Evolutionary conservation across 1,139 yeast genomes (phyloP).

Genomic region (Pichia sp.): DNA sequence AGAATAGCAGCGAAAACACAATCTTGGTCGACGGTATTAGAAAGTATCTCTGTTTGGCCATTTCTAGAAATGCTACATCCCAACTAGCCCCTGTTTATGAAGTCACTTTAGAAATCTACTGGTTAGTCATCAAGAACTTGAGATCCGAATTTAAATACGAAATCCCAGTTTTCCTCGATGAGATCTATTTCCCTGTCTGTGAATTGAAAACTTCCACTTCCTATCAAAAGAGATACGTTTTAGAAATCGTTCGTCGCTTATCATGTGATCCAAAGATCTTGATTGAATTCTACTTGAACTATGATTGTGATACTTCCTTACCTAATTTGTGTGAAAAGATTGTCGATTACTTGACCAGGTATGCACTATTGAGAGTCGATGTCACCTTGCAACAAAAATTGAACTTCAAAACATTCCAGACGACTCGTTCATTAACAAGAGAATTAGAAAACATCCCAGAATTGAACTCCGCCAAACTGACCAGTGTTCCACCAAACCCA

Average conservation of each 20-base stretch:
- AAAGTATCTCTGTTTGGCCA: slow-evolving; percentile 77
- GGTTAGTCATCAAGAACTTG: slow-evolving; percentile 81
- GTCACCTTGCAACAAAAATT: slow-evolving; percentile 60
- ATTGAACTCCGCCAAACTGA: slow-evolving; percentile 65
- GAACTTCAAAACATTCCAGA: slow-evolving; percentile 60
- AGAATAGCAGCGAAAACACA: slow-evolving; percentile 57
- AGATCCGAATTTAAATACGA: slow-evolving; percentile 89
- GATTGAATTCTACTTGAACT: slow-evolving; percentile 90
- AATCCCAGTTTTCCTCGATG: slow-evolving; percentile 90
- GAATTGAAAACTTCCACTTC: slow-evolving; percentile 90
- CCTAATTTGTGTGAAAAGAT: slow-evolving; percentile 85
- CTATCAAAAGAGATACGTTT: slow-evolving; percentile 87
- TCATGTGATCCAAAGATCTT: slow-evolving; percentile 89
- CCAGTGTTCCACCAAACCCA: slow-evolving; percentile 60
- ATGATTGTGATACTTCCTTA: slow-evolving; percentile 86
- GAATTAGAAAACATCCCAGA: slow-evolving; percentile 73
- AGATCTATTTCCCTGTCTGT: slow-evolving; percentile 90
- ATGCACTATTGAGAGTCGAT: slow-evolving; percentile 71
- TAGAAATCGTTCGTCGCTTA: slow-evolving; percentile 73
- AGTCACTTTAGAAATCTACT: slow-evolving; percentile 86
- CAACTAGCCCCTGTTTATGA: slow-evolving; percentile 92
- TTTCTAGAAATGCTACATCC: slow-evolving; percentile 92
- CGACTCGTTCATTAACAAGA: slow-evolving; percentile 68
- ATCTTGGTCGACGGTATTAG: slow-evolving; percentile 77
- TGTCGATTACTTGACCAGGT: slow-evolving; percentile 72